Evolutionary conservation across 1,139 yeast species (phyloP), one percentile per base, ranked within the genome.

Genomic region (Saccharomyces hybrid): DNA sequence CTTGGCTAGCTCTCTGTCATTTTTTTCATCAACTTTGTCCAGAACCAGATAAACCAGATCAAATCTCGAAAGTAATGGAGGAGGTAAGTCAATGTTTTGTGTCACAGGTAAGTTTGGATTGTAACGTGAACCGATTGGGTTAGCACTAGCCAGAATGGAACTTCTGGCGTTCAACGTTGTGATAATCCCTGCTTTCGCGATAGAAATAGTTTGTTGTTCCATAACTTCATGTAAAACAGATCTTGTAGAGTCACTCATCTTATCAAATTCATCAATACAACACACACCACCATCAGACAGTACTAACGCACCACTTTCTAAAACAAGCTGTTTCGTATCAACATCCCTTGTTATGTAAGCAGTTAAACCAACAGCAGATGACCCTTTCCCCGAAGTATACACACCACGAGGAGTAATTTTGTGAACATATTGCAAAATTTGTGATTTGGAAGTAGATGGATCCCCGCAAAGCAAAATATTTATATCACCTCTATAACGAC

Each of bases 141-240:
- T 93, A 1, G 99, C 99, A 42, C 97, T 88, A 0, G 99, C 99
- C 60, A 93, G 77, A 61, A 93, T 87, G 0, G 98, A 90, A 0
- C 98, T 91, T 72, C 99, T 80, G 1, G 99, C 99, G 73, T 93
- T 93, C 58, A 93, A 77, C 0, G 99, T 93, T 12, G 99, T 93
- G 67, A 91, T 93, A 66, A 93, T 93, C 56, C 99, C 99, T 0
- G 99, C 99, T 68, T 93, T 93, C 47, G 99, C 99, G 64, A 93
- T 89, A 11, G 98, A 90, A 49, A 93, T 93, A 0, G 99, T 93
- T 71, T 93, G 99, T 71, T 93, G 99, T 76, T 93, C 99, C 99
- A 93, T 93, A 24, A 95, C 99, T 78, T 93, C 99, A 71, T 93
- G 99, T 56, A 93, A 76, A 14, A 93, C 98, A 2, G 97, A 89